phyloP scores from a whole-genome alignment of 2,329 filamentous ascomycete genomes.

The Leptographium galeiforme region DNA sequence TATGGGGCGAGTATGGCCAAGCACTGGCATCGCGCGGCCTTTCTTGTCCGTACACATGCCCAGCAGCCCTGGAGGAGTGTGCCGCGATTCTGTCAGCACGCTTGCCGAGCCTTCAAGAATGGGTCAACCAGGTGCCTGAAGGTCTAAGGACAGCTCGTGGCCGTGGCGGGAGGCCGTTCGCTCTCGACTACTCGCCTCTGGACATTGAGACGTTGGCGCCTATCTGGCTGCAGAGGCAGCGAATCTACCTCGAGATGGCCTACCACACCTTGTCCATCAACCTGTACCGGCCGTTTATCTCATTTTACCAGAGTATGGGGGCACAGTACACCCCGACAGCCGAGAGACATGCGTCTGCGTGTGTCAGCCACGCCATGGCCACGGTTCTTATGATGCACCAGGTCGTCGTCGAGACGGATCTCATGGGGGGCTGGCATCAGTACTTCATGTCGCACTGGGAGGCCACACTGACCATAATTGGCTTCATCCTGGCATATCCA shows the following conservation, averaged over 20 bases:
- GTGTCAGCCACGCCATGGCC: slow-evolving; percentile 21
- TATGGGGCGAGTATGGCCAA: background rate
- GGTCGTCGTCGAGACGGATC: slow-evolving; percentile 16
- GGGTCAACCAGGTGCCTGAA: background rate
- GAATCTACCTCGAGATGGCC: slow-evolving; percentile 24
- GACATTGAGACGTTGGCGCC: slow-evolving; percentile 13
- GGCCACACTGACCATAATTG: slow-evolving; percentile 24
- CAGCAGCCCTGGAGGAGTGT: slow-evolving; percentile 1
- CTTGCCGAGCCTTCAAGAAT: background rate
- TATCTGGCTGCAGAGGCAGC: slow-evolving; percentile 27
- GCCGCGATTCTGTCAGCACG: background rate
- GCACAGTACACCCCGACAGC: slow-evolving; percentile 9
- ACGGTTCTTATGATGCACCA: slow-evolving; percentile 24
- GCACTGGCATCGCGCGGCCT: background rate
- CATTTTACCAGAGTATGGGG: slow-evolving; percentile 13
- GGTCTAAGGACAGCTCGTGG: background rate
- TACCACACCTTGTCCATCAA: slow-evolving; percentile 25
- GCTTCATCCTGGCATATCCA: slow-evolving; percentile 26
- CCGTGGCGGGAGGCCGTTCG: background rate
- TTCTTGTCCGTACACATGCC: background rate
- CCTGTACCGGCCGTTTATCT: slow-evolving; percentile 26
- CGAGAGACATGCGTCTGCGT: slow-evolving; percentile 16
- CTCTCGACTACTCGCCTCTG: background rate
- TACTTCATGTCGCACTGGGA: slow-evolving; percentile 30
- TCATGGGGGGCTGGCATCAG: slow-evolving; percentile 23